A percentile compares a stretch with the other conserved stretches of the same genome.
These are phyloP conservation scores for Panellus pusillus DNA, from an alignment of 768 basidiomycete genomes.

Conservation along the genomic window DNA sequence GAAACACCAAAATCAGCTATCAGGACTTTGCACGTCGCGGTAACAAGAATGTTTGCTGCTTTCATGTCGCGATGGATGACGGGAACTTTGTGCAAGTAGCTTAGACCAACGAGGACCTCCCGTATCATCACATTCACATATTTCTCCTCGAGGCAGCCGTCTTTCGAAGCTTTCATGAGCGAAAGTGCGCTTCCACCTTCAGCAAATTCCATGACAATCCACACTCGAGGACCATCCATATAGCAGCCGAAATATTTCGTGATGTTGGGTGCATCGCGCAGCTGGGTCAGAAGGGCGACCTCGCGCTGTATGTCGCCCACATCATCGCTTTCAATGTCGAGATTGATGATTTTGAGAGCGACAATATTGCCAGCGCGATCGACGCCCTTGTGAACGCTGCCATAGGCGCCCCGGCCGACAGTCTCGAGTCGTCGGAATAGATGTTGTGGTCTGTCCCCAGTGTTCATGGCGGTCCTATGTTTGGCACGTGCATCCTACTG, in stretches of 20 bases:
- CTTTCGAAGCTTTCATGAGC: conserved; percentile 84
- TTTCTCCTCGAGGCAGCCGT: conserved; percentile 81
- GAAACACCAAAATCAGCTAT: conserved; percentile 99
- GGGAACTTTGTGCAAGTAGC: conserved; percentile 88
- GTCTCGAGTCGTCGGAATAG: conserved; percentile 86
- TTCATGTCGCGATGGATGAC: conserved; percentile 99
- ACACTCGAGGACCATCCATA: conserved; percentile 92
- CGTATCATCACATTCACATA: conserved; percentile 85
- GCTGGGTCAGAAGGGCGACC: conserved; percentile 86
- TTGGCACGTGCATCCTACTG: neutral
- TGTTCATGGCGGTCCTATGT: neutral
- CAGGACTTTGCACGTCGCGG: conserved; percentile 85
- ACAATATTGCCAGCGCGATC: conserved; percentile 87
- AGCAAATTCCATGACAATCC: conserved; percentile 99
- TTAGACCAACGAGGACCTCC: conserved; percentile 84
- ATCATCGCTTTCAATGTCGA: conserved; percentile 96
- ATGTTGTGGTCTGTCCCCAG: conserved; percentile 43
- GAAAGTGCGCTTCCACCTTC: conserved; percentile 93
- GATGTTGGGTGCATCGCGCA: conserved; percentile 87
- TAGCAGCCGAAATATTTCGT: conserved; percentile 97
- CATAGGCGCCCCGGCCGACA: conserved; percentile 95
- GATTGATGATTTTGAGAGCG: conserved; percentile 97
- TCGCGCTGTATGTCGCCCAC: conserved; percentile 96
- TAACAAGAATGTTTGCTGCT: conserved; percentile 94
- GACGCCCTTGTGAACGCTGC: conserved; percentile 90